phyloP scores from a whole-genome alignment of 257 asterid genomes.

The Paraleonurus japonicus region DNA sequence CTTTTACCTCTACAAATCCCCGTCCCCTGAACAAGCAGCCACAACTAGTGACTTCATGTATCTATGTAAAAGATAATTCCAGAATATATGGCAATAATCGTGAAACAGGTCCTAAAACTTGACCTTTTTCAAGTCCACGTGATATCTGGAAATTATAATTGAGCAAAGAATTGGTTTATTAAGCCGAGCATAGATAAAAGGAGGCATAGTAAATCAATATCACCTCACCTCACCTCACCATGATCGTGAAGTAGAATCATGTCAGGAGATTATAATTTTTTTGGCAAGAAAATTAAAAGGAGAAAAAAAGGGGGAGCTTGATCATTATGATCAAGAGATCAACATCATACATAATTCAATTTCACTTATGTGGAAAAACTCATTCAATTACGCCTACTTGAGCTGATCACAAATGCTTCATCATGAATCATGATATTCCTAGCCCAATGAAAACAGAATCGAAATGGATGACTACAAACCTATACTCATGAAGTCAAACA shows the following conservation, averaged over 20 bases:
- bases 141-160: background rate
- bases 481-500: background rate
- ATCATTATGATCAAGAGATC: constrained; percentile 11
- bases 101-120: constrained; percentile 3
- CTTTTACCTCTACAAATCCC: constrained; percentile 95
- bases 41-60: constrained; percentile 9
- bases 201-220: background rate
- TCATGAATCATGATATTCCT: constrained; percentile 7
- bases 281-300: background rate
- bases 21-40: constrained; percentile 67
- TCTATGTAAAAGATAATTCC: background rate
- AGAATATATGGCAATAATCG: background rate
- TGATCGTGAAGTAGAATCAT: constrained; percentile 5
- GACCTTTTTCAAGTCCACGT: background rate
- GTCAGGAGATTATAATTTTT: constrained; percentile 6
- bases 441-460: constrained; percentile 3
- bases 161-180: background rate
- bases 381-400: background rate
- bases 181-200: background rate
- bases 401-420: constrained; percentile 5
- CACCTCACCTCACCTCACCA: constrained; percentile 5
- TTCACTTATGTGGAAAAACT: constrained; percentile 5
- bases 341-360: background rate
- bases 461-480: background rate
- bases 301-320: background rate